A percentile compares a stretch with the other conserved stretches of the same genome.
phyloP scores from a whole-genome alignment of 176 grass and related monocot species.

The Microstegium vimineum region DNA sequence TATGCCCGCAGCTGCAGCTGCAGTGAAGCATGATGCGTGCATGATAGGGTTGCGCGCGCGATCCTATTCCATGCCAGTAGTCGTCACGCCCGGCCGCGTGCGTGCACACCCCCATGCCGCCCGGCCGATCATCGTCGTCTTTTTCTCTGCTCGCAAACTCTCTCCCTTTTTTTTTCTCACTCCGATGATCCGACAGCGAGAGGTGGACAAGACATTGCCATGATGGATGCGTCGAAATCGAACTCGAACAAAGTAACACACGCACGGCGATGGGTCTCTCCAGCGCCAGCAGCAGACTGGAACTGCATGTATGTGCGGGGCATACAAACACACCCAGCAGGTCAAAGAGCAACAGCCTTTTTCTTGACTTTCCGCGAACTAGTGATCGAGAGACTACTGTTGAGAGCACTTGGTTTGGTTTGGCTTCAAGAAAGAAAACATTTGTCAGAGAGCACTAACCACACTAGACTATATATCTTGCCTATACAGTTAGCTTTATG shows the following conservation, averaged over 20 bases:
- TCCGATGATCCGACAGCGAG: neutral
- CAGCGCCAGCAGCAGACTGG: no score
- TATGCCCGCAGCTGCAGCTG: no score
- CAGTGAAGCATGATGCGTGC: no score
- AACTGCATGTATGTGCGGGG: no score
- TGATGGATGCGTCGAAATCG: neutral
- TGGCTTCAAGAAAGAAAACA: neutral
- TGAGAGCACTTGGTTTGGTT: neutral
- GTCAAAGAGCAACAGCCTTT: slow-evolving; percentile 21
- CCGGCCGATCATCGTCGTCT: neutral
- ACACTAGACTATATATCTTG: neutral
- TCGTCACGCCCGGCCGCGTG: no score
- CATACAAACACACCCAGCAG: no score
- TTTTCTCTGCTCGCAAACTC: neutral
- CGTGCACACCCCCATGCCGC: no score
- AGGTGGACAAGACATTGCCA: neutral
- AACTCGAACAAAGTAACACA: neutral
- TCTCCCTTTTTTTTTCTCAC: neutral
- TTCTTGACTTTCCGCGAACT: neutral
- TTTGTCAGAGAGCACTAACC: neutral
- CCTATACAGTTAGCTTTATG: neutral
- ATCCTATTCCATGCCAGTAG: no score
- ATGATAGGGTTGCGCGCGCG: no score
- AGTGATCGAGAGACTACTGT: slow-evolving; percentile 5
- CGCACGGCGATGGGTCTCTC: neutral